Percentiles rank a stretch among this genome's conserved stretches.
These are phyloP conservation scores for Physaria fendleri DNA, from an alignment of 345 rosid genomes.

Conservation along the genomic window DNA sequence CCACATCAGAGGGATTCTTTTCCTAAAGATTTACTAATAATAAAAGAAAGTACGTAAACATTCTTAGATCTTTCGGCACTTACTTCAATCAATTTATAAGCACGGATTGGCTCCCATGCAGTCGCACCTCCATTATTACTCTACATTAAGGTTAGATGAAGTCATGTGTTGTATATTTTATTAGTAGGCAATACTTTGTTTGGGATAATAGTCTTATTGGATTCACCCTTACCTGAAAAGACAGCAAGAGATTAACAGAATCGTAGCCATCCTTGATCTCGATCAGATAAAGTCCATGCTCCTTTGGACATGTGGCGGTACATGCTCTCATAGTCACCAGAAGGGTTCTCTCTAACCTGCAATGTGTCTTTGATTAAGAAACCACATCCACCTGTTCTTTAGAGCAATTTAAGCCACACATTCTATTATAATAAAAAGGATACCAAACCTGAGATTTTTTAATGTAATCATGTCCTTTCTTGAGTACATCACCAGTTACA, in stretches of 20 bases:
- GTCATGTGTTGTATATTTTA: too few relatives aligned
- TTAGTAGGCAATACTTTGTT: too few relatives aligned
- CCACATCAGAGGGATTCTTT: too few relatives aligned
- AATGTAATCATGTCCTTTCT: slow-evolving; percentile 47
- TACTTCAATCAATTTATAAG: slow-evolving; percentile 16
- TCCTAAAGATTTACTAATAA: too few relatives aligned
- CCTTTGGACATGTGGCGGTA: slow-evolving; percentile 62
- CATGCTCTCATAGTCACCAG: slow-evolving; percentile 52
- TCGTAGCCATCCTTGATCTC: slow-evolving; percentile 70
- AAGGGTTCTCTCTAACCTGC: slow-evolving; percentile 54
- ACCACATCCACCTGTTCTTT: neutral
- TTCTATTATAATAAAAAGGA: neutral
- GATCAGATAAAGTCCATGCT: slow-evolving; percentile 56
- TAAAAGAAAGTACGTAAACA: neutral
- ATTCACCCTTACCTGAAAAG: slow-evolving; percentile 41
- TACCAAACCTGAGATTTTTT: slow-evolving; percentile 54
- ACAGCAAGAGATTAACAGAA: slow-evolving; percentile 56
- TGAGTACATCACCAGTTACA: slow-evolving; percentile 43
- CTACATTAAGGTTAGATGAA: neutral
- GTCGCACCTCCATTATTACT: slow-evolving; percentile 26
- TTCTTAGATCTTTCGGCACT: too few relatives aligned
- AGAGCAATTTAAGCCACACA: neutral
- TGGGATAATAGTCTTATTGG: neutral
- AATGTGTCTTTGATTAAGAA: neutral
- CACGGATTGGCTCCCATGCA: slow-evolving; percentile 30